Conservation (phyloP, 345 rosid species). For the Eucalyptus sp. region DNA sequence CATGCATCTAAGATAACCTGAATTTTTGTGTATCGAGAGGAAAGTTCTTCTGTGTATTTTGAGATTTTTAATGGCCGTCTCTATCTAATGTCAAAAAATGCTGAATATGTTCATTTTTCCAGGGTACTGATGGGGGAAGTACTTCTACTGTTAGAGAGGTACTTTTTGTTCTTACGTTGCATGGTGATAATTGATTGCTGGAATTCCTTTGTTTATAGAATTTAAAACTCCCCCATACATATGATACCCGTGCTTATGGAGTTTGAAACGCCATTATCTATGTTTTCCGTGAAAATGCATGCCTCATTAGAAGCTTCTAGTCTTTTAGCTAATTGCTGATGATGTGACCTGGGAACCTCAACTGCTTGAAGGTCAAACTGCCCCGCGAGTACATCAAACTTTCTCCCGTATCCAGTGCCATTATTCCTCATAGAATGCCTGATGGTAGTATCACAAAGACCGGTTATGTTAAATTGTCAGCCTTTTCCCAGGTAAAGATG, state of each 20-base stretch:
- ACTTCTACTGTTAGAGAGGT: constrained; percentile 57
- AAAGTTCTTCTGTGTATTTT: not conserved
- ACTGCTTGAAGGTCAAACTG: constrained; percentile 48
- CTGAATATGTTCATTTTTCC: not conserved
- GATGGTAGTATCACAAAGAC: constrained; percentile 58
- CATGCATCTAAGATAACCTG: not conserved
- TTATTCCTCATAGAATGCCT: constrained; percentile 67
- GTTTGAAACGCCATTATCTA: not conserved
- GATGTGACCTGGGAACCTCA: not conserved
- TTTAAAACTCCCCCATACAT: not conserved
- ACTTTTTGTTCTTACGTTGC: not conserved
- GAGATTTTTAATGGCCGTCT: not conserved
- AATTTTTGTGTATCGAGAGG: not conserved
- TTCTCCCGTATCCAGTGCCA: constrained; percentile 69
- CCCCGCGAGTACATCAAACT: constrained; percentile 71
- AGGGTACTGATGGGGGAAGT: constrained; percentile 29
- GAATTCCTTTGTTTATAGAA: not conserved
- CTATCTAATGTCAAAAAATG: not conserved
- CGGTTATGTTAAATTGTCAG: constrained; percentile 64
- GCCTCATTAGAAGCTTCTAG: not conserved
- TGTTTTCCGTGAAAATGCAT: not conserved
- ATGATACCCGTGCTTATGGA: not conserved
- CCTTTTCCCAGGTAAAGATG: constrained; percentile 71
- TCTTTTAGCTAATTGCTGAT: not conserved
- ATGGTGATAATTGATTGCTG: not conserved